Evolutionary conservation across 352 stramenopile genomes (phyloP).

Genomic region (Phytophthora fragariae): DNA sequence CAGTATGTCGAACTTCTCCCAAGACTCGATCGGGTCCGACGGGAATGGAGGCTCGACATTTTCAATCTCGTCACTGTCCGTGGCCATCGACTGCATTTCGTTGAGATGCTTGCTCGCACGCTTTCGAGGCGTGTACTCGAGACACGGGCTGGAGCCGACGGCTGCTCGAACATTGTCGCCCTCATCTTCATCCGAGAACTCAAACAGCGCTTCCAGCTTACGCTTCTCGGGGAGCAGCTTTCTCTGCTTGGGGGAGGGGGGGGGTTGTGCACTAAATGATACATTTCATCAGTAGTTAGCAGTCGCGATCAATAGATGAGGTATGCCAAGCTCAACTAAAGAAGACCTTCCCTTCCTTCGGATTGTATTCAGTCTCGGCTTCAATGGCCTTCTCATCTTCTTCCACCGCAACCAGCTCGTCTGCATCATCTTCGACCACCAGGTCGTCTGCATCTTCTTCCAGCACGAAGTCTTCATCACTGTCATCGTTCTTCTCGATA

Average conservation of each 20-base stretch:
- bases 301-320: not conserved
- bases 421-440: too few species aligned
- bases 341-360: not conserved
- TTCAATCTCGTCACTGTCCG: not conserved
- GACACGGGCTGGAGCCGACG: not conserved
- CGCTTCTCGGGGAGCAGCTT: not conserved
- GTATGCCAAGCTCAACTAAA: not conserved
- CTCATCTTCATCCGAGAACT: not conserved
- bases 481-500: not conserved
- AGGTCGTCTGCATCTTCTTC: not conserved
- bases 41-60: not conserved
- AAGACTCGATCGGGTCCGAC: not conserved
- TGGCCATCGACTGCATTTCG: not conserved
- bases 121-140: not conserved
- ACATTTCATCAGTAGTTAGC: not conserved
- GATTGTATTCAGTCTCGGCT: not conserved
- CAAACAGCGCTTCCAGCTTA: not conserved
- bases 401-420: not conserved
- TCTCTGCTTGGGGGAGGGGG: not conserved
- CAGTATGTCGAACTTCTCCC: not conserved
- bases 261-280: not conserved
- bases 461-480: not conserved
- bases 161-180: not conserved
- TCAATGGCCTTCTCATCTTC: not conserved
- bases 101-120: not conserved